phyloP scores from a whole-genome alignment of 1,139 yeast genomes.

The Magnusiomyces sp. region DNA sequence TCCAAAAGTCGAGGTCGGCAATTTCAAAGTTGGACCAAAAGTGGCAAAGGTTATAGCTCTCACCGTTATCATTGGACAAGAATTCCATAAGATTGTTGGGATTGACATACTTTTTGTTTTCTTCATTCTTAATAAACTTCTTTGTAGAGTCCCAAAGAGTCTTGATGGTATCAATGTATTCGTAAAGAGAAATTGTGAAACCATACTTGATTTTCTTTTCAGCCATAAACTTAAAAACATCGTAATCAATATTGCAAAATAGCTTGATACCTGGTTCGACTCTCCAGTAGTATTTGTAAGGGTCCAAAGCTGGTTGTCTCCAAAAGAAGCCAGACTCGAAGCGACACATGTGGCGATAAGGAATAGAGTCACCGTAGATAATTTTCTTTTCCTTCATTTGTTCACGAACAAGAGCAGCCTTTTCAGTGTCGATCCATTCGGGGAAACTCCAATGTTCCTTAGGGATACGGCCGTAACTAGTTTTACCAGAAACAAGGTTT shows the following conservation, averaged over 20 bases:
- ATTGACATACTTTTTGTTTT: conserved; percentile 56
- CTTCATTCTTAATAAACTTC: conserved; percentile 46
- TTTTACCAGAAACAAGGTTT: conserved; percentile 48
- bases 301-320: conserved; percentile 61
- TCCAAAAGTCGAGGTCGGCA: conserved; percentile 66
- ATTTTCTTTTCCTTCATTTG: conserved; percentile 40
- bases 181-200: conserved; percentile 74
- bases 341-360: conserved; percentile 84
- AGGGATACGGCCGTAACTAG: conserved; percentile 58
- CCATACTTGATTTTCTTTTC: conserved; percentile 67
- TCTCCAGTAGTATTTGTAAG: conserved; percentile 87
- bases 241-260: conserved; percentile 74
- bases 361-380: conserved; percentile 57
- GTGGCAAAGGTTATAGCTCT: conserved; percentile 66
- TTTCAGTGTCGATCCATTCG: conserved; percentile 48
- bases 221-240: conserved; percentile 72
- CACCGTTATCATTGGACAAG: conserved; percentile 51
- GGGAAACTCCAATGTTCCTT: conserved; percentile 69
- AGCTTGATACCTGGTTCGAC: conserved; percentile 81
- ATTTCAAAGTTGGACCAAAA: conserved; percentile 87
- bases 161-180: conserved; percentile 66
- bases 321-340: conserved; percentile 86
- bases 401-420: conserved; percentile 47
- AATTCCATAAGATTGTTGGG: conserved; percentile 64
- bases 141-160: conserved; percentile 76